Evolutionary conservation across 495 filamentous ascomycete genomes (phyloP).

Genomic region (Acidiella bohemica): DNA sequence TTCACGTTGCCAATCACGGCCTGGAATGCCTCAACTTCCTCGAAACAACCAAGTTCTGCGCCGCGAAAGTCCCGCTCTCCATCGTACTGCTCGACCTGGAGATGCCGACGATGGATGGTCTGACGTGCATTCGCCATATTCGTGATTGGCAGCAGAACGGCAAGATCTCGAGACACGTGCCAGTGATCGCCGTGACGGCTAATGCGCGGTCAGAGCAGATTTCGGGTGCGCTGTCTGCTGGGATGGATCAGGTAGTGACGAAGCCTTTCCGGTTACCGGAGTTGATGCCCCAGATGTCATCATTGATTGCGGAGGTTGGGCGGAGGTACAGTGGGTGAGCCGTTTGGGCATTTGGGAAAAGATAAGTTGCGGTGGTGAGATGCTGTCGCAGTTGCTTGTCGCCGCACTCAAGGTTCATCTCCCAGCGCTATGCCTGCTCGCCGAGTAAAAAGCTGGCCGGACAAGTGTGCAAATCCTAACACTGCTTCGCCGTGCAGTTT

Average conservation of each 20-base stretch:
- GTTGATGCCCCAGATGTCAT: conserved; percentile 50
- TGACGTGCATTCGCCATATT: conserved; percentile 52
- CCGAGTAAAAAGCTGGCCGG: too few species aligned
- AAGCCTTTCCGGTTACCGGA: conserved; percentile 68
- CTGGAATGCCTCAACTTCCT: conserved; percentile 46
- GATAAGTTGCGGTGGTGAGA: too few species aligned
- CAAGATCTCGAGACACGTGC: conserved; percentile 42
- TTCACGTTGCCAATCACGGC: conserved; percentile 60
- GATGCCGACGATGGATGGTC: conserved; percentile 77
- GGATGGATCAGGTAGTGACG: conserved; percentile 71
- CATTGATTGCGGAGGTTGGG: conserved; percentile 16
- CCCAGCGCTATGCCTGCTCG: too few species aligned
- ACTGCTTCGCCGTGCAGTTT: too few species aligned
- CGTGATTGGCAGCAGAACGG: conserved; percentile 43
- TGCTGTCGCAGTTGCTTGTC: too few species aligned
- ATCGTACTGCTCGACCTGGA: conserved; percentile 71
- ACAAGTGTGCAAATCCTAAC: too few species aligned
- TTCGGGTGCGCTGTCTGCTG: conserved; percentile 45
- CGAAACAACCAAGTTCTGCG: conserved; percentile 21
- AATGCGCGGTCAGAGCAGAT: conserved; percentile 63
- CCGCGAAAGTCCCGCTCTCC: conserved; percentile 29
- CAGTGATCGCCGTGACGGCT: conserved; percentile 64
- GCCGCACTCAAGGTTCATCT: too few species aligned
- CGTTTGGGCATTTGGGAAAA: too few species aligned
- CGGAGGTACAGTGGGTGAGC: conserved; percentile 1